Evolutionary conservation across 257 asterid species (phyloP), one percentile per base, ranked within the genome.

Genomic region (Leonotis leonurus): DNA sequence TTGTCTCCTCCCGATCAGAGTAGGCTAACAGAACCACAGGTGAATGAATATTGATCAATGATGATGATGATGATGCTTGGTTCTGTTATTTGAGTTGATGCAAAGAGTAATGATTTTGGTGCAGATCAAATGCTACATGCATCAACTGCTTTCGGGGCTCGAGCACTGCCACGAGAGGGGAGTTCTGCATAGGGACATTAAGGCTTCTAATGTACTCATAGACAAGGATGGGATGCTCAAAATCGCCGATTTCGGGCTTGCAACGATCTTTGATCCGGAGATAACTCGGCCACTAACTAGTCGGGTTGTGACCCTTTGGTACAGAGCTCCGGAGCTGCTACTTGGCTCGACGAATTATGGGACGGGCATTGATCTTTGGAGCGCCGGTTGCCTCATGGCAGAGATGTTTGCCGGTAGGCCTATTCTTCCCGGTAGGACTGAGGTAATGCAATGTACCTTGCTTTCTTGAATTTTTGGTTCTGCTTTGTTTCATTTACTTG

Each of bases 291-390:
- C 92, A 51, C 70, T 91, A 60, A 91, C 98, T 62, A 88, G 96
- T 43, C 96, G 98, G 36, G 98, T 91, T 60, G 96, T 88, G 55
- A 91, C 98, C 59, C 76, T 91, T 75, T 91, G 97, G 98, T 91
- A 84, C 74, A 89, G 98, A 20, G 95, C 98, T 57, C 98, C 96
- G 22, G 98, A 91, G 79, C 96, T 91, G 68, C 78, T 91, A 71
- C 96, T 91, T 60, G 98, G 98, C 62, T 81, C 95, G 51, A 86
- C 97, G 14, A 79, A 81, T 68, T 91, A 91, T 79, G 97, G 98
- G 60, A 88, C 76, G 43, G 70, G 88, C 24, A 95, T 91, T 25
- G 98, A 91, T 77, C 71, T 91, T 73, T 91, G 98, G 98, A 91
- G 98, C 70, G 75, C 95, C 8, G 98, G 98, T 69, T 91, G 98